Evolutionary conservation across 2,329 filamentous ascomycete genomes (phyloP), one percentile per base, ranked within the genome.

Genomic region (Fusarium succisae): DNA sequence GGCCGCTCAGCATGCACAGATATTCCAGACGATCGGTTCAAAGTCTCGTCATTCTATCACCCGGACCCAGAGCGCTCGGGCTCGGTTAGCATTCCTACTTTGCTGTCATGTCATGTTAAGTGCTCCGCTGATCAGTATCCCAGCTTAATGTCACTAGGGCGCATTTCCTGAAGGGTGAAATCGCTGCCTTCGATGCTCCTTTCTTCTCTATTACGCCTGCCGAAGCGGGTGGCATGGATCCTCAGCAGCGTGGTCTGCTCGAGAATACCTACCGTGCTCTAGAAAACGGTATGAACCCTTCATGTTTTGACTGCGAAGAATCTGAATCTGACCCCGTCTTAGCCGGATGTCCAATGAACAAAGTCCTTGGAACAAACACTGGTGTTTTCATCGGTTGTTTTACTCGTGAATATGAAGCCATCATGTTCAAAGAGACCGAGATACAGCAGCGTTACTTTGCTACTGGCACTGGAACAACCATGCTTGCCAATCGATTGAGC

Each of bases 191-290:
- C n/a, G 83, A 85, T 72, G 43, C 80, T 11, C 61, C 68, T 3
- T 84, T 86, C 70, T 86, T 86, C 74, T 77, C 79, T 43, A 82
- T 85, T 37, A 80, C 77, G 1, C 78, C 80, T 1, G 71, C 78
- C n/a, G 84, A 86, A 65, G 82, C 81, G 22, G 75, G 77, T 47
- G 77, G 75, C 14, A 79, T 85, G 63, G 84, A 86, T 48, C 84
- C 84, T 1, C 84, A 86, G 69, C 84, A 85, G 65, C 79, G 84
- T 5, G 78, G 82, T 35, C 35, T 69, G 22, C 66, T 69, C 3
- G 66, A 69, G 39, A 51, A 65, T 72, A 91, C 60, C 11, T 63
- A 63, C 17, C 51, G 43, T n/a, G 60, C 51, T 13, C 37, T 63
- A 8, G 60, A 63, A 35, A 63, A 63, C 71, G 84, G 86, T 63